These are phyloP conservation scores for Tolypocladium amazonense DNA, from an alignment of 2,329 filamentous ascomycete genomes.

Conservation along the genomic window DNA sequence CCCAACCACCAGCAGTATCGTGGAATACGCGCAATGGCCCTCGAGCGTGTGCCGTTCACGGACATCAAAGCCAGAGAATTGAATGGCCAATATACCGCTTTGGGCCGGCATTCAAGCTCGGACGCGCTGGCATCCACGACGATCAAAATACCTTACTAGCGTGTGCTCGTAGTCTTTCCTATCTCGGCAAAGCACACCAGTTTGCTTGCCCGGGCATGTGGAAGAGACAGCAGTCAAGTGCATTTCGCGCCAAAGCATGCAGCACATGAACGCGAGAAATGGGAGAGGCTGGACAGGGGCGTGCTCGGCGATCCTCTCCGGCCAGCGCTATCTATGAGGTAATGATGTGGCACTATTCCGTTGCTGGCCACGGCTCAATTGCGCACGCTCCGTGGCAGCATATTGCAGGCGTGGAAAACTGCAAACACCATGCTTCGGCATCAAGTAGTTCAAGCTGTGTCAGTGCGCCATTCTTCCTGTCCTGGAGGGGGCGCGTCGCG, in stretches of 20 bases:
- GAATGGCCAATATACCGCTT: not conserved
- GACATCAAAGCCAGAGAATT: not conserved
- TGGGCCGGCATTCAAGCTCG: not conserved
- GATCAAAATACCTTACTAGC: not conserved
- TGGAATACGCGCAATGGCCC: not conserved
- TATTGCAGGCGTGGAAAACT: not conserved
- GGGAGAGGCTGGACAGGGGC: not conserved
- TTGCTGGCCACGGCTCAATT: not conserved
- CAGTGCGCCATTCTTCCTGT: not conserved
- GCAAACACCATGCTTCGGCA: not conserved
- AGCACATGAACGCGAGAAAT: not conserved
- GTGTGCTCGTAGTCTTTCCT: not conserved
- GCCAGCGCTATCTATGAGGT: constrained; percentile 6
- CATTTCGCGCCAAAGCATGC: not conserved
- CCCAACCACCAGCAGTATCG: constrained; percentile 1
- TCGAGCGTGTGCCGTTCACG: not conserved
- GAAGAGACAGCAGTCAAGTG: not conserved
- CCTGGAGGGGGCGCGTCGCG: not conserved
- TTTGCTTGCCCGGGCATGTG: not conserved
- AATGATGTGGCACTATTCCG: constrained; percentile 2
- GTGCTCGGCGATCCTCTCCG: constrained; percentile 3
- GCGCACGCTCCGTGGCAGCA: not conserved
- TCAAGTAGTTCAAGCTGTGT: not conserved
- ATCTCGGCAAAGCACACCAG: not conserved
- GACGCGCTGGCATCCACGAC: not conserved